A percentile compares a stretch with the other conserved stretches of the same genome.
These are phyloP conservation scores for Chimonanthus salicifolius DNA, from an alignment of 164 flowering plant genomes.

Conservation along the genomic window DNA sequence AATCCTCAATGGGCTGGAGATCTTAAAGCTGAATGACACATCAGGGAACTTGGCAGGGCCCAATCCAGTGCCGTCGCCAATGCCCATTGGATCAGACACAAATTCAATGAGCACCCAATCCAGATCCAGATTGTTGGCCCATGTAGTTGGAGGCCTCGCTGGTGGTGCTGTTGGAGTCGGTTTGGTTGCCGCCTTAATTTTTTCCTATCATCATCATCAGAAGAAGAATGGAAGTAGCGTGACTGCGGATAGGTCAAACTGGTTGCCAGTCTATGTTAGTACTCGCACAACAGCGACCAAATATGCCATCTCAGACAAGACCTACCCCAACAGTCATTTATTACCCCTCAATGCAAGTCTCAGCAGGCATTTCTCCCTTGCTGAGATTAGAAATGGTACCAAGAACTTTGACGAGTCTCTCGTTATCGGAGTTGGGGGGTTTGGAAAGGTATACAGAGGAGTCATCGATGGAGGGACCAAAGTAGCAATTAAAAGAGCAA, in stretches of 20 bases:
- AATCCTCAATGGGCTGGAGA: conserved; percentile 69
- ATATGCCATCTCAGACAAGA: conserved; percentile 35
- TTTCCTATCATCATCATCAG: conserved; percentile 9
- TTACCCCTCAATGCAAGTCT: conserved; percentile 31
- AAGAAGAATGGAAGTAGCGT: conserved; percentile 2
- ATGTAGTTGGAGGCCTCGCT: conserved; percentile 33
- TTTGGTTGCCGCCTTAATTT: conserved; percentile 31
- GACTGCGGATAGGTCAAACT: conserved; percentile 13
- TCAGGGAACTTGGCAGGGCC: conserved; percentile 58
- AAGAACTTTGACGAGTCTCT: conserved; percentile 46
- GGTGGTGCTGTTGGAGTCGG: conserved; percentile 50
- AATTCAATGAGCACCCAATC: conserved; percentile 11
- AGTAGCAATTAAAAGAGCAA: conserved; percentile 65
- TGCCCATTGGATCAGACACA: conserved; percentile 25
- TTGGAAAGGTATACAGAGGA: conserved; percentile 58
- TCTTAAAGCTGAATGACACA: conserved; percentile 57
- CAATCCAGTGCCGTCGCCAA: conserved; percentile 45
- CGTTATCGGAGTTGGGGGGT: conserved; percentile 63
- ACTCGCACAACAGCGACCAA: conserved; percentile 24
- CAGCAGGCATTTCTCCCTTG: conserved; percentile 46
- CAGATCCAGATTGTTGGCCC: background rate
- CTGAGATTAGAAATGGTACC: conserved; percentile 41
- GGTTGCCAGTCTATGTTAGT: conserved; percentile 44
- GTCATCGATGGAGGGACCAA: conserved; percentile 39
- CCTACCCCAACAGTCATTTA: conserved; percentile 27